These are phyloP conservation scores for Calophaca sinica DNA, from an alignment of 306 rosid species.

Conservation along the genomic window DNA sequence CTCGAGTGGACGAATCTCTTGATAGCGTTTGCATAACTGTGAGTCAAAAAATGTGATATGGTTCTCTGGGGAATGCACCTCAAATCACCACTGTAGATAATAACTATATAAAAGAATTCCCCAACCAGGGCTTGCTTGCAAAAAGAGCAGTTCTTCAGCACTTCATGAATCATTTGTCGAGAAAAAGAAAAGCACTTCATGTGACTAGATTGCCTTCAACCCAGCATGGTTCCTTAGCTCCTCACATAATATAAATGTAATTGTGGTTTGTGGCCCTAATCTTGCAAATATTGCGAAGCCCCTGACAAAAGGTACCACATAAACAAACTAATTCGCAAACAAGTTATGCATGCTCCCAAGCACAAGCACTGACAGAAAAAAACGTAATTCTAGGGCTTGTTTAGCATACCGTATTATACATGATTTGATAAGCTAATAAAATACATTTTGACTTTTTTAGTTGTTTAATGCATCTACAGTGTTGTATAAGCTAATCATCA, in stretches of 20 bases:
- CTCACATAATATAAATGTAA: constrained; percentile 84
- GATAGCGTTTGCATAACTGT: constrained; percentile 19
- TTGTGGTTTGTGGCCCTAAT: constrained; percentile 95
- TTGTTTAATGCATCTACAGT: neutral
- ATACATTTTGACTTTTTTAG: neutral
- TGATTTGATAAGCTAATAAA: neutral
- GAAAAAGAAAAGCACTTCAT: too few species aligned
- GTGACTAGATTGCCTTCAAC: constrained; percentile 70
- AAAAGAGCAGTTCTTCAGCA: constrained; percentile 32
- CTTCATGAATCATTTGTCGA: constrained; percentile 23
- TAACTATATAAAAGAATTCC: constrained; percentile 40
- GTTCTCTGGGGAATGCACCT: constrained; percentile 31
- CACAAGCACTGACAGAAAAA: neutral
- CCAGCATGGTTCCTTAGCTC: constrained; percentile 83
- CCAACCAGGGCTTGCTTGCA: constrained; percentile 35
- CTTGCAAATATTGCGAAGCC: constrained; percentile 86
- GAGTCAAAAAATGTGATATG: constrained; percentile 35
- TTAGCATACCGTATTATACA: neutral
- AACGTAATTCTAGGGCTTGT: neutral
- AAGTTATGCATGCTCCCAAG: constrained; percentile 13
- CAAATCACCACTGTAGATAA: constrained; percentile 31
- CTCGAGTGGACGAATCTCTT: constrained; percentile 34
- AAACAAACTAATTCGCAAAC: constrained; percentile 23
- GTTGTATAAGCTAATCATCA: neutral
- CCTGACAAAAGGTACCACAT: constrained; percentile 58